Evolutionary conservation across 1,284 basidiomycete species (phyloP).

Genomic region (Microbotryum silenes-acaulis): DNA sequence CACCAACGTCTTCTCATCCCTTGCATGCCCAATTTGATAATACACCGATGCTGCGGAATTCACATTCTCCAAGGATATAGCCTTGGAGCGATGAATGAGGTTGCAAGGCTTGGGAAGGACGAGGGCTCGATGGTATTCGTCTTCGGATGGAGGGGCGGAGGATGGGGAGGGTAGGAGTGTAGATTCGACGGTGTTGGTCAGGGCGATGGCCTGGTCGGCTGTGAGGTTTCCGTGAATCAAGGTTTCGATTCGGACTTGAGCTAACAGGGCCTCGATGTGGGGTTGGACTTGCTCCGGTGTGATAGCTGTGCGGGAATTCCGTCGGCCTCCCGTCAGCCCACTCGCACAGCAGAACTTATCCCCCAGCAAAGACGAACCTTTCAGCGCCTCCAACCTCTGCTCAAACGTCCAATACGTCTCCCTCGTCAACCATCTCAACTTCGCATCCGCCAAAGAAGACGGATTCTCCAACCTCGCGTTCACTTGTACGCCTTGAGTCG

Average conservation of each 20-base stretch:
- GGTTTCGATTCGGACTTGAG: constrained; percentile 62
- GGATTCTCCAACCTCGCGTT: constrained; percentile 59
- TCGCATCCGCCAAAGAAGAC: constrained; percentile 72
- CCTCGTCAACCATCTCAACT: constrained; percentile 62
- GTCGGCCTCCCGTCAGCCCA: not conserved
- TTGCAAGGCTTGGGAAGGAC: constrained; percentile 48
- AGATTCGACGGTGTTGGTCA: constrained; percentile 50
- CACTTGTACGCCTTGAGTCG: constrained; percentile 39
- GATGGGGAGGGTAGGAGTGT: constrained; percentile 49
- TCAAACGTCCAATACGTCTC: constrained; percentile 69
- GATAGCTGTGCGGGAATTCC: constrained; percentile 48
- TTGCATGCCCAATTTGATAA: constrained; percentile 50
- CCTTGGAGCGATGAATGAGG: constrained; percentile 57
- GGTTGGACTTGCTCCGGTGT: constrained; percentile 64
- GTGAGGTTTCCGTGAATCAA: constrained; percentile 79
- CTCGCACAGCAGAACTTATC: not conserved
- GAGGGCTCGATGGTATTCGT: constrained; percentile 22
- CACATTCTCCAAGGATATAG: constrained; percentile 76
- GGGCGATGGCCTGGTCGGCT: constrained; percentile 40
- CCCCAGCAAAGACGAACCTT: constrained; percentile 49
- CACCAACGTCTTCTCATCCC: constrained; percentile 49
- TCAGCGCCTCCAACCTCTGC: constrained; percentile 73
- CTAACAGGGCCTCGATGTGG: constrained; percentile 59
- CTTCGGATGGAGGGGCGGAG: constrained; percentile 12
- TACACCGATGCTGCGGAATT: constrained; percentile 61